Evolutionary conservation across 768 basidiomycete species (phyloP).

Genomic region (Grammothele lineata): DNA sequence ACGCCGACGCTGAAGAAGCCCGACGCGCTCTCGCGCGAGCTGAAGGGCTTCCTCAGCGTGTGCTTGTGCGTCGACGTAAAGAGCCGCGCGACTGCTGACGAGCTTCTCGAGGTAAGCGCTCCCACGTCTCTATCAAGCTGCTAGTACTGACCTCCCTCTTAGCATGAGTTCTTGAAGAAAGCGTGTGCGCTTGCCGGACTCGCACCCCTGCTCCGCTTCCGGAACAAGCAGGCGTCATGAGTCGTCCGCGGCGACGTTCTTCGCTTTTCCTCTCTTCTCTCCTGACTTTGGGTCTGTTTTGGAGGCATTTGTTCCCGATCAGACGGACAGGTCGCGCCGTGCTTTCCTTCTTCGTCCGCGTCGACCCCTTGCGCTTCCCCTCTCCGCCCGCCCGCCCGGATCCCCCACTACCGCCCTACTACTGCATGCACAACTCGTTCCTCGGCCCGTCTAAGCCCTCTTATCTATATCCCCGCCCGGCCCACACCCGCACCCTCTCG

Average conservation of each 20-base stretch:
- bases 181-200: conserved; percentile 79
- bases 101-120: conserved; percentile 70
- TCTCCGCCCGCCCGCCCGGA: too few relatives aligned
- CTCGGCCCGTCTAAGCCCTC: too few relatives aligned
- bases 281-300: too few relatives aligned
- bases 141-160: conserved; percentile 6
- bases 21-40: conserved; percentile 83
- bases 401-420: too few relatives aligned
- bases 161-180: conserved; percentile 96
- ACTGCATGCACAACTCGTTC: too few relatives aligned
- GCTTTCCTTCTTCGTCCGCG: too few relatives aligned
- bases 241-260: too few relatives aligned
- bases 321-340: conserved; percentile 3
- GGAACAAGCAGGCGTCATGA: conserved; percentile 51
- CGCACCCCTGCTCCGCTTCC: conserved; percentile 82
- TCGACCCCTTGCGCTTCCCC: too few relatives aligned
- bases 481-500: too few relatives aligned
- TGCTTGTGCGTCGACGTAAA: conserved; percentile 96
- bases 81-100: conserved; percentile 86
- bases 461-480: too few relatives aligned
- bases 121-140: not conserved
- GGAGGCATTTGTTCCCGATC: too few relatives aligned
- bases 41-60: conserved; percentile 97
- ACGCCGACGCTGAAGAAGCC: conserved; percentile 98
- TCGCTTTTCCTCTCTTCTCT: too few relatives aligned